Evolutionary conservation across 257 asterid genomes (phyloP).

Genomic region (Nyctanthes arbortristis): DNA sequence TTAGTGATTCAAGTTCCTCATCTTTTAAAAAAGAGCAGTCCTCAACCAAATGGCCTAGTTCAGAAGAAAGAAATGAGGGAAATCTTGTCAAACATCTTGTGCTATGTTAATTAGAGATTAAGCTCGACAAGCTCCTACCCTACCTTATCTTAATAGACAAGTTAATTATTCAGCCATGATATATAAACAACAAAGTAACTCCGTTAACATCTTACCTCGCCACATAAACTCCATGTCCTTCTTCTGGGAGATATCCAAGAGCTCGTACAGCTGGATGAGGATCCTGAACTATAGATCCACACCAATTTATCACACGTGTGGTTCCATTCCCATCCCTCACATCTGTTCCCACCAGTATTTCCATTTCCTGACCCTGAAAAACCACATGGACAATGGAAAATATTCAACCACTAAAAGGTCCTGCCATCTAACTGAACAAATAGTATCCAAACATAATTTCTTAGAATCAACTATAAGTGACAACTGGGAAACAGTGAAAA

Average conservation of each 20-base stretch:
- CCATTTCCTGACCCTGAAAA: slow-evolving; percentile 84
- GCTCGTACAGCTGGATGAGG: slow-evolving; percentile 97
- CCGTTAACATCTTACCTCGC: slow-evolving; percentile 62
- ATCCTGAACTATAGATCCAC: slow-evolving; percentile 91
- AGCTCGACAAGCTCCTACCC: background rate
- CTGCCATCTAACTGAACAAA: slow-evolving; percentile 14
- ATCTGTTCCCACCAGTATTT: slow-evolving; percentile 87
- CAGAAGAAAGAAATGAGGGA: background rate
- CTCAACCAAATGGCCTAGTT: background rate
- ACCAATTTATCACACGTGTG: slow-evolving; percentile 85
- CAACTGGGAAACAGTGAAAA: background rate
- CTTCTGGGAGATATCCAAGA: slow-evolving; percentile 95
- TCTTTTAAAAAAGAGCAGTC: slow-evolving; percentile 2
- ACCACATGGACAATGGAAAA: slow-evolving; percentile 21
- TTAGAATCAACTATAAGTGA: no score
- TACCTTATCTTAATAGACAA: background rate
- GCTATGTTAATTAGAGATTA: background rate
- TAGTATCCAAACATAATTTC: slow-evolving; percentile 3
- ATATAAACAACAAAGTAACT: background rate
- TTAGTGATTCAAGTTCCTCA: background rate
- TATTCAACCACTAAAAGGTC: background rate
- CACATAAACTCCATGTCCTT: slow-evolving; percentile 98
- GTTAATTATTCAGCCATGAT: background rate
- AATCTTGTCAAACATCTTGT: background rate
- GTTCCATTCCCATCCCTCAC: slow-evolving; percentile 95